Percentiles rank a stretch among this genome's conserved stretches.
Conservation (phyloP, 257 asterid species). For the Craterostigma plantagineum region DNA sequence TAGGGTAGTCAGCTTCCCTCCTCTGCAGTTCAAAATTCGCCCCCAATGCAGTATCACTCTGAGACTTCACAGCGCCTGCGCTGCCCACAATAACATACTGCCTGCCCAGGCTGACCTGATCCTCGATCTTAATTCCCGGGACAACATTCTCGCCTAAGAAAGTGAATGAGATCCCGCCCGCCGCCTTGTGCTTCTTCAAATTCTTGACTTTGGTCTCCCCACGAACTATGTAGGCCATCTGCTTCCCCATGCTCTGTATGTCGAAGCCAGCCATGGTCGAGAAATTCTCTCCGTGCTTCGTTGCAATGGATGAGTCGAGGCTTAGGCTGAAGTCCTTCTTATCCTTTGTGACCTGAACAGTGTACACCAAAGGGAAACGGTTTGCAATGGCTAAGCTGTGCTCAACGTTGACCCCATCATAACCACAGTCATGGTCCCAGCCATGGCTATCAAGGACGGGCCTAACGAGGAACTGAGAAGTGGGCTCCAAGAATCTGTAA, state of each 20-base stretch:
- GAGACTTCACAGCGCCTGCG: conserved; percentile 62
- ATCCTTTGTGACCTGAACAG: conserved; percentile 73
- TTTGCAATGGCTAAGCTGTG: conserved; percentile 49
- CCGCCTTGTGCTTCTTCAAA: conserved; percentile 48
- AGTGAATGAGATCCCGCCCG: conserved; percentile 60
- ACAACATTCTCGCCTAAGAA: conserved; percentile 65
- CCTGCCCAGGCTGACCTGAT: conserved; percentile 51
- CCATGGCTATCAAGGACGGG: conserved; percentile 91
- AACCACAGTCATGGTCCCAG: conserved; percentile 99
- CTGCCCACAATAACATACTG: conserved; percentile 63
- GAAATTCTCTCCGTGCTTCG: conserved; percentile 51
- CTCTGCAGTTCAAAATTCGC: conserved; percentile 82
- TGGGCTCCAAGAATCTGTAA: conserved; percentile 87
- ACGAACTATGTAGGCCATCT: conserved; percentile 64
- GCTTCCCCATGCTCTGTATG: conserved; percentile 80
- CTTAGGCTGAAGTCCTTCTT: conserved; percentile 78
- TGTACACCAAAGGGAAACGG: conserved; percentile 50
- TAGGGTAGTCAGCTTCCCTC: conserved; percentile 64
- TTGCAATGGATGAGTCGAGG: conserved; percentile 61
- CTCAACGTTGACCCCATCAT: conserved; percentile 90
- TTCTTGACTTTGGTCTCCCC: conserved; percentile 64
- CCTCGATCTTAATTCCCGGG: conserved; percentile 73
- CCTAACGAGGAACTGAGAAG: conserved; percentile 86
- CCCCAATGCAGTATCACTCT: conserved; percentile 67
- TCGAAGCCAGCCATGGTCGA: conserved; percentile 87